These are phyloP conservation scores for Tolypocladium guangdongense DNA, from an alignment of 2,329 filamentous ascomycete genomes.

Conservation along the genomic window DNA sequence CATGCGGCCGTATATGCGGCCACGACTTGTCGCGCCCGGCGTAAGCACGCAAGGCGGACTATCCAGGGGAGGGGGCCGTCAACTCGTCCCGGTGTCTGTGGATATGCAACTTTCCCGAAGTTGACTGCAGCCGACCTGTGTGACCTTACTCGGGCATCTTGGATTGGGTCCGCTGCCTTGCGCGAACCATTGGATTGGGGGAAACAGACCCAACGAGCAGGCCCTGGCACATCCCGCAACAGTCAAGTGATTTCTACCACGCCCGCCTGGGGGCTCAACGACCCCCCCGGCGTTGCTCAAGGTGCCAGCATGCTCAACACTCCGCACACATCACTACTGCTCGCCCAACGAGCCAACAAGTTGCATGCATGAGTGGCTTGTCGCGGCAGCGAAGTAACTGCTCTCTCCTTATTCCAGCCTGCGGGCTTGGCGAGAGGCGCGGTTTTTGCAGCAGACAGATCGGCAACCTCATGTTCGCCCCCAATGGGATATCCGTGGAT, in stretches of 20 bases:
- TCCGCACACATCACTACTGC: neutral
- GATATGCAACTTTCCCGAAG: neutral
- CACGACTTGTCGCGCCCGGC: conserved; percentile 2
- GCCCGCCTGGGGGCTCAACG: neutral
- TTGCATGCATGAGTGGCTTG: neutral
- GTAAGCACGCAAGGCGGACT: neutral
- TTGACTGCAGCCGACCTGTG: neutral
- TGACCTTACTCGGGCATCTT: neutral
- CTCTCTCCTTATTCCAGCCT: neutral
- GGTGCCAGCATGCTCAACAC: neutral
- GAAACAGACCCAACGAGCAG: conserved; percentile 5
- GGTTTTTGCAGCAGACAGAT: neutral
- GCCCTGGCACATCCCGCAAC: conserved; percentile 15
- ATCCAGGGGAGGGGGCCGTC: neutral
- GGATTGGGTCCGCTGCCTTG: neutral
- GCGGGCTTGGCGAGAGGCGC: neutral
- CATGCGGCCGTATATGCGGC: conserved; percentile 7
- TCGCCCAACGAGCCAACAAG: neutral
- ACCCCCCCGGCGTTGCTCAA: neutral
- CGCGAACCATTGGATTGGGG: neutral
- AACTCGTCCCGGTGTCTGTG: neutral
- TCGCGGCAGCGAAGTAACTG: neutral
- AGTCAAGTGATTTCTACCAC: conserved; percentile 17
- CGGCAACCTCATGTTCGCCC: neutral
- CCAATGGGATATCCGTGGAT: neutral